A percentile compares a stretch with the other conserved stretches of the same genome.
phyloP scores from a whole-genome alignment of 495 filamentous ascomycete species.

The Friedmanniomyces simplex region DNA sequence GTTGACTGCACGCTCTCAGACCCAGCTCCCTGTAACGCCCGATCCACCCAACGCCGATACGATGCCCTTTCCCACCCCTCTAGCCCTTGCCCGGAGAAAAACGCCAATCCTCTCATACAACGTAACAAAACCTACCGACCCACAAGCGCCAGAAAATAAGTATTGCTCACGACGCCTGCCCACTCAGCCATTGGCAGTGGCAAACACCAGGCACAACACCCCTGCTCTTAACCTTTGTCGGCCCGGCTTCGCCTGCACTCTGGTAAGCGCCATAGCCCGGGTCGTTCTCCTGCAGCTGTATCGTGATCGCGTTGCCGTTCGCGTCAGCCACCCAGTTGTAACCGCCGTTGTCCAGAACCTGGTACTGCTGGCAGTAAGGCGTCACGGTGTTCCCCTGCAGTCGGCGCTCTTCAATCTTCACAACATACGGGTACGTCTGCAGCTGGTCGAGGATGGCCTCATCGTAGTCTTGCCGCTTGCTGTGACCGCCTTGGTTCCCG shows the following conservation, averaged over 20 bases:
- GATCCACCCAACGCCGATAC: neutral
- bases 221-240: conserved; percentile 6
- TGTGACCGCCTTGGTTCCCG: neutral
- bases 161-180: conserved; percentile 2
- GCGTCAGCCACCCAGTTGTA: conserved; percentile 33
- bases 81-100: neutral
- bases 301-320: conserved; percentile 37
- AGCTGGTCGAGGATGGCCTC: conserved; percentile 41
- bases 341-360: conserved; percentile 43
- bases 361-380: conserved; percentile 64
- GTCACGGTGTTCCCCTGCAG: conserved; percentile 30
- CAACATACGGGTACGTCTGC: conserved; percentile 51
- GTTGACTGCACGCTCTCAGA: neutral
- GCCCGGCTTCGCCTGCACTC: neutral
- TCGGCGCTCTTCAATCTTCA: conserved; percentile 77
- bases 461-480: conserved; percentile 3
- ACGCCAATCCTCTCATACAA: neutral
- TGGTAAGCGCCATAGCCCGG: conserved; percentile 23
- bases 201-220: conserved; percentile 20
- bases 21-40: neutral
- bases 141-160: no score
- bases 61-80: neutral
- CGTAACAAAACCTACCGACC: neutral
- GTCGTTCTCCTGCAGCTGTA: conserved; percentile 52
- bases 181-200: conserved; percentile 32